These are phyloP conservation scores for Aspergillus sclerotiicarbonarius DNA, from an alignment of 495 filamentous ascomycete species.

Conservation along the genomic window DNA sequence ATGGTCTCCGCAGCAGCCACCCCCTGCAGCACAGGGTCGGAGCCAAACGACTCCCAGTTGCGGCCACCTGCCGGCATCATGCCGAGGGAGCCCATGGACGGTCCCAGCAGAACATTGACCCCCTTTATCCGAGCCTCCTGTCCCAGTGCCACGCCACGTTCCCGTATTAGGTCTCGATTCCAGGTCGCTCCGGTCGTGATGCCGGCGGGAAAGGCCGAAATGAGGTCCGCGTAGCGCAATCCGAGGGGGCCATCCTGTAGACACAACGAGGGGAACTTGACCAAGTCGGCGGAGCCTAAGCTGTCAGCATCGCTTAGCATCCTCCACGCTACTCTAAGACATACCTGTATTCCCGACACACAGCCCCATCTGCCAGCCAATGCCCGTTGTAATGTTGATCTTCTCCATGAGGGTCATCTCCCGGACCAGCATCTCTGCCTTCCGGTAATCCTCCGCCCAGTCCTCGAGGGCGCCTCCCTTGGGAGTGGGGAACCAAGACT, in stretches of 20 bases:
- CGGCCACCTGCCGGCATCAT: slow-evolving; percentile 82
- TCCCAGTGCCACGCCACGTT: slow-evolving; percentile 65
- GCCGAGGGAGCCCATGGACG: slow-evolving; percentile 74
- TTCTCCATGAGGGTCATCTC: slow-evolving; percentile 89
- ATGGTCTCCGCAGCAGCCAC: slow-evolving; percentile 68
- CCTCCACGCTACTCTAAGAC: not conserved
- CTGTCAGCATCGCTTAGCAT: not conserved
- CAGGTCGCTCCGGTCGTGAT: slow-evolving; percentile 85
- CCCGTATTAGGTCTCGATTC: slow-evolving; percentile 76
- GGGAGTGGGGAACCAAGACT: slow-evolving; percentile 84
- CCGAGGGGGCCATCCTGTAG: slow-evolving; percentile 90
- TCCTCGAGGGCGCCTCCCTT: slow-evolving; percentile 67
- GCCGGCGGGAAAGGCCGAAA: slow-evolving; percentile 80
- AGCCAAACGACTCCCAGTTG: slow-evolving; percentile 87
- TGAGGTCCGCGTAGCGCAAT: slow-evolving; percentile 70
- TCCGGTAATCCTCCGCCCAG: slow-evolving; percentile 80
- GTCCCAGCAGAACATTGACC: slow-evolving; percentile 73
- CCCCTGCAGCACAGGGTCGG: slow-evolving; percentile 73
- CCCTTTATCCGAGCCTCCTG: slow-evolving; percentile 69
- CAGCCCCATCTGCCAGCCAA: slow-evolving; percentile 85
- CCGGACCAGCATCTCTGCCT: slow-evolving; percentile 73
- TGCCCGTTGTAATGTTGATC: slow-evolving; percentile 91
- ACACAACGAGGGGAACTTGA: slow-evolving; percentile 81
- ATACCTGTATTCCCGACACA: slow-evolving; percentile 83
- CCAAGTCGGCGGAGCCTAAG: slow-evolving; percentile 58